Conservation (phyloP, 805 yeast genomes). For the Cyberlindnera amylophila region DNA sequence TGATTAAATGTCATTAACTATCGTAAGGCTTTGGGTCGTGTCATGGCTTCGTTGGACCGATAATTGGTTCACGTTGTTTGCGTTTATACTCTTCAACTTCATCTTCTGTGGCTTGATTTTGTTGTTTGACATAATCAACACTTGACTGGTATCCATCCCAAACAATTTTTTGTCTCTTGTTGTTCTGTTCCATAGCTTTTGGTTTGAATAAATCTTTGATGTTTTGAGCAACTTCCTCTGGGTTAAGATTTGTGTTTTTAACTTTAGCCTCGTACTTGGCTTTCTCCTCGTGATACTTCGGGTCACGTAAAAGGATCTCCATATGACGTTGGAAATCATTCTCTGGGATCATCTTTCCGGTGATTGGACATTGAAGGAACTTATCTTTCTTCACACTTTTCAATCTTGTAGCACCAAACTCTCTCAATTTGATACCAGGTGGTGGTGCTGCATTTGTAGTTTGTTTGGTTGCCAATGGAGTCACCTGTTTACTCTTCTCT, state of each 20-base stretch:
- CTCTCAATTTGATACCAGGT: conserved; percentile 59
- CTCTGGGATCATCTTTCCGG: conserved; percentile 68
- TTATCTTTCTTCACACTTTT: conserved; percentile 30
- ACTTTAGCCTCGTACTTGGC: conserved; percentile 54
- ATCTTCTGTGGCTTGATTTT: conserved; percentile 19
- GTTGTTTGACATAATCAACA: conserved; percentile 21
- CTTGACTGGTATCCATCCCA: conserved; percentile 35
- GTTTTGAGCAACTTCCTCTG: conserved; percentile 59
- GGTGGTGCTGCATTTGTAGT: neutral
- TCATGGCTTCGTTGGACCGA: conserved; percentile 14
- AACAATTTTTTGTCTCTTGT: conserved; percentile 28
- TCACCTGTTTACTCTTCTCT: conserved; percentile 20
- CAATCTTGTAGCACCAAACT: conserved; percentile 69
- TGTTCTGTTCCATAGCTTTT: conserved; percentile 16
- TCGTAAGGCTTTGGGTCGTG: neutral
- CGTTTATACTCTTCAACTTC: conserved; percentile 26
- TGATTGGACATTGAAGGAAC: conserved; percentile 71
- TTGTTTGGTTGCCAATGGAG: conserved; percentile 7
- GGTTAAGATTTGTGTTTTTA: conserved; percentile 44
- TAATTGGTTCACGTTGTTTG: conserved; percentile 14
- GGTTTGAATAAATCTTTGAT: conserved; percentile 45
- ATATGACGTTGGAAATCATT: conserved; percentile 68
- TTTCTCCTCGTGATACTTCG: conserved; percentile 68
- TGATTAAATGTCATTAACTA: too few species aligned
- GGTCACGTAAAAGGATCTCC: conserved; percentile 67